Conservation (phyloP, 176 grass and related monocot genomes). For the Zea mays region Zm-B73-REFERENCE-NAM-5.0 NC_050100.1:2638001-2638500, state of each 20-base stretch:
- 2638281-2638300: background rate
- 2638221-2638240: background rate
- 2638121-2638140: background rate
- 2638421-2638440: background rate
- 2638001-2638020: background rate
- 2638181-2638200: background rate
- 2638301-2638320: constrained; percentile 45
- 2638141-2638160: background rate
- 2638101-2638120: background rate
- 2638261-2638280: too few species aligned
- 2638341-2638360: constrained; percentile 56
- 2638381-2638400: background rate
- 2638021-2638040: background rate
- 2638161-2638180: constrained; percentile 6
- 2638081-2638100: background rate
- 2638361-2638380: background rate
- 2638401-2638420: background rate
- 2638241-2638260: background rate
- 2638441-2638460: constrained; percentile 11
- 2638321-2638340: constrained; percentile 18
- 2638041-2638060: background rate
- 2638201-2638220: background rate
- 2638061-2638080: background rate
- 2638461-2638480: constrained; percentile 18
- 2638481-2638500: constrained; percentile 59